Base-by-base conservation (phyloP, 2,329 filamentous ascomycete genomes). In the Neofusicoccum umdonicola region DNA sequence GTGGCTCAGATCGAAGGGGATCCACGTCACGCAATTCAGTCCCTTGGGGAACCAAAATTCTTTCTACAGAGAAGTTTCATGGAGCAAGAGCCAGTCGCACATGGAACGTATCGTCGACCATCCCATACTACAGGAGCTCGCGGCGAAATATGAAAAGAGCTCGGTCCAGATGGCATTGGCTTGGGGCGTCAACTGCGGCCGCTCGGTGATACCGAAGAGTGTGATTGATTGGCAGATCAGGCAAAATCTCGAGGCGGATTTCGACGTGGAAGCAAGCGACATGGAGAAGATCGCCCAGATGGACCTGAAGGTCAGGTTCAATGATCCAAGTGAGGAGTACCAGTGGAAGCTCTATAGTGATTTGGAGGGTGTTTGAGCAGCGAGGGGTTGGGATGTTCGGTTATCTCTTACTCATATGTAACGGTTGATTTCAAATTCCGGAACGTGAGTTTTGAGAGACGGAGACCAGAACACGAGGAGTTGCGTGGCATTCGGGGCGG, bases 271-370 rank as follows among this genome's bases (percentile, higher is more conserved):
- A 1, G 69, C 72, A 0, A 83, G 83, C 52, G 88, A 90, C 69
- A 75, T 89, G 69, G 71, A 73, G 66, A 67, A 66, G 22, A 70
- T 75, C 58, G 77, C 80, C 42, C 70, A 66, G 0, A 77, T 88
- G 22, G 85, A 89, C 71, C 85, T 83, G 76, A 88, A 87, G 74
- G 48, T 87, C 68, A 78, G 87, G 45, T 88, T 89, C 71, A 89
- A 88, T 63, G 86, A 89, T 71, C 81, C 85, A 3, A 84, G 80
- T 47, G 76, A 71, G 8, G 77, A 75, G 15, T 88, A 88, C 76
- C 82, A 84, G 2, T 86, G 83, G 74, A 77, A 85, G 6, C 87
- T 88, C 68, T 89, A 85, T 68, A 68, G 71, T 1, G 86, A 87
- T 72, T 70, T 88, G 62, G 87, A 88, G 61, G 86, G 86, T 3